Percentiles rank a stretch among this genome's conserved stretches.
phyloP scores from a whole-genome alignment of 306 rosid species.

The Parietaria judaica region DNA sequence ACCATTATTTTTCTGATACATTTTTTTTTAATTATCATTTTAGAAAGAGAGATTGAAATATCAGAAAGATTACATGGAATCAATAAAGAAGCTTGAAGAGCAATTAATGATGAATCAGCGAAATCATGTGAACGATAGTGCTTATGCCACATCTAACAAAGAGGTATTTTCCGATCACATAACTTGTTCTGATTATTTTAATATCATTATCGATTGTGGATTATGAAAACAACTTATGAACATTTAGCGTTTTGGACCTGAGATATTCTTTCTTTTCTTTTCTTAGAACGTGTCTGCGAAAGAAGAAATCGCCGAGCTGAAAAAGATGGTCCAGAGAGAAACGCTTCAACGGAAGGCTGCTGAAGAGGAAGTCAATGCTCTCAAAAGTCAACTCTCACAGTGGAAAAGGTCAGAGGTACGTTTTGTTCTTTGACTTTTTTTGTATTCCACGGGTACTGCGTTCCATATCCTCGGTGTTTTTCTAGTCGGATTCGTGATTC shows the following conservation, averaged over 20 bases:
- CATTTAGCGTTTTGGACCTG: not conserved
- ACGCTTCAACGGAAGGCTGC: slow-evolving; percentile 59
- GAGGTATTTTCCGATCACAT: slow-evolving; percentile 22
- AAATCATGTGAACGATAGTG: slow-evolving; percentile 29
- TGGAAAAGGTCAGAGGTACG: slow-evolving; percentile 83
- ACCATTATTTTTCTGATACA: not conserved
- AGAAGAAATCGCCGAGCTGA: slow-evolving; percentile 70
- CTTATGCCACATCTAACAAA: slow-evolving; percentile 29
- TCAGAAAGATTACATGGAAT: slow-evolving; percentile 82
- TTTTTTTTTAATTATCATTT: slow-evolving; percentile 19
- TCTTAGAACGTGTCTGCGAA: slow-evolving; percentile 25
- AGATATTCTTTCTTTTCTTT: not conserved
- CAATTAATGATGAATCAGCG: slow-evolving; percentile 52
- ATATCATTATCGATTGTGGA: too few relatives aligned
- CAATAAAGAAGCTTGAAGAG: slow-evolving; percentile 87
- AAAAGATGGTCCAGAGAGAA: slow-evolving; percentile 61
- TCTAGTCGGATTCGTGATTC: slow-evolving; percentile 18
- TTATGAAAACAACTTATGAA: not conserved
- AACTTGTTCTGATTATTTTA: too few relatives aligned
- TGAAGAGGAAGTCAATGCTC: slow-evolving; percentile 66
- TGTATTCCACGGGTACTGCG: not conserved
- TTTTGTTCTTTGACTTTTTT: slow-evolving; percentile 17
- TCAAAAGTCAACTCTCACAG: slow-evolving; percentile 58
- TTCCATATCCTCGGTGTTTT: slow-evolving; percentile 1
- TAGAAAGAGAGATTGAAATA: slow-evolving; percentile 80